Conservation (phyloP, 495 filamentous ascomycete species). For the Penicillium maclennaniae region DNA sequence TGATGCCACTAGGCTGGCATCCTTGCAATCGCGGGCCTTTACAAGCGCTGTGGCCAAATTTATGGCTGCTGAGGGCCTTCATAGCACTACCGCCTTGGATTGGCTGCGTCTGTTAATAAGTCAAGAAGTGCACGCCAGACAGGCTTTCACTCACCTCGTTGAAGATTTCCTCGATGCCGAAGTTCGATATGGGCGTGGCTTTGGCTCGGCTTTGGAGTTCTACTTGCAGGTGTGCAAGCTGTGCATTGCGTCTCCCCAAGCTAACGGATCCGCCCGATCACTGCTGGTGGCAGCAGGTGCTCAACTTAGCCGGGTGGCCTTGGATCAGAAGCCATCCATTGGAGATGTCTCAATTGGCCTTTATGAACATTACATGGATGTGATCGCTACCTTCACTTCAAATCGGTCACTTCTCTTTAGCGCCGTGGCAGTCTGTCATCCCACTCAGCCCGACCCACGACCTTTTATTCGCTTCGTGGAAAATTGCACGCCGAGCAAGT, state of each 20-base stretch:
- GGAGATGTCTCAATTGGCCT: constrained; percentile 18
- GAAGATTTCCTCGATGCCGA: constrained; percentile 33
- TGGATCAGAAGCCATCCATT: constrained; percentile 13
- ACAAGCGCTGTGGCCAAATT: constrained; percentile 31
- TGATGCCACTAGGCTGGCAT: constrained; percentile 16
- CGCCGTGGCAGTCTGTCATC: constrained; percentile 34
- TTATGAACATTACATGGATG: constrained; percentile 31
- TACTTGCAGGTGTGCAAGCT: constrained; percentile 29
- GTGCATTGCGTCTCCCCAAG: constrained; percentile 7
- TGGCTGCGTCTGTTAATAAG: constrained; percentile 35
- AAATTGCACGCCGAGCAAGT: constrained; percentile 7
- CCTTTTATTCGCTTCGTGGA: constrained; percentile 31
- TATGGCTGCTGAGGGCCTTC: constrained; percentile 38
- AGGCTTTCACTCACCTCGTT: constrained; percentile 27
- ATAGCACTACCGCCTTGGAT: constrained; percentile 27
- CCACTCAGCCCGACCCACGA: constrained; percentile 27
- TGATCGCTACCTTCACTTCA: constrained; percentile 23
- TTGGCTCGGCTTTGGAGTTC: constrained; percentile 26
- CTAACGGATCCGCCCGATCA: constrained; percentile 8
- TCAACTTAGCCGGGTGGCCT: constrained; percentile 23
- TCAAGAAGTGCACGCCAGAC: constrained; percentile 15
- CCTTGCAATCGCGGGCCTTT: constrained; percentile 24
- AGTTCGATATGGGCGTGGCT: constrained; percentile 30
- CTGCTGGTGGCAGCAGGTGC: constrained; percentile 25
- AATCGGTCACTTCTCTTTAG: constrained; percentile 22